Evolutionary conservation across 495 filamentous ascomycete species (phyloP).

Genomic region (Echria macrotheca): DNA sequence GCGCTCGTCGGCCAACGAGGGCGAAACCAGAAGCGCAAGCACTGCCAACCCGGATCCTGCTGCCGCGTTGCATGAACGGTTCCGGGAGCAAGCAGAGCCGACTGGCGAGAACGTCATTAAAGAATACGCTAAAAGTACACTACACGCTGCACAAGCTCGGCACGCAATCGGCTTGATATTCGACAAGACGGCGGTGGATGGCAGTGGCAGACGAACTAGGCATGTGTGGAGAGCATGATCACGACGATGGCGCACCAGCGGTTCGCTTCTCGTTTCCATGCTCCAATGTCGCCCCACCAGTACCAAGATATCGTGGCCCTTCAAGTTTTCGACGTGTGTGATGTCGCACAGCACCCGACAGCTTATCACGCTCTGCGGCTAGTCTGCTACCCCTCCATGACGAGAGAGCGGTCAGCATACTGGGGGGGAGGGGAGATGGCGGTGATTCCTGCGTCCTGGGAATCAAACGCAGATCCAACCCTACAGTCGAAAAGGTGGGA

Average conservation of each 20-base stretch:
- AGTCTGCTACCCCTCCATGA: slow-evolving; percentile 14
- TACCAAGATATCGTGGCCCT: neutral
- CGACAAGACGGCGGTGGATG: too few species aligned
- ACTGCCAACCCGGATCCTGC: neutral
- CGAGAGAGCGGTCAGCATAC: slow-evolving; percentile 11
- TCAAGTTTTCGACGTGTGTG: neutral
- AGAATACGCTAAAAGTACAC: neutral
- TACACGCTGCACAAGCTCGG: too few species aligned
- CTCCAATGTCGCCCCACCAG: neutral
- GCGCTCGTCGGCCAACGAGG: too few species aligned
- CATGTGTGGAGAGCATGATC: slow-evolving; percentile 3
- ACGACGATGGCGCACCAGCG: neutral
- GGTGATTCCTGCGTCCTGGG: neutral
- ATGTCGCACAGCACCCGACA: neutral
- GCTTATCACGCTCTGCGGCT: slow-evolving; percentile 6
- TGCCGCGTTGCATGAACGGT: slow-evolving; percentile 6
- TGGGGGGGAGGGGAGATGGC: neutral
- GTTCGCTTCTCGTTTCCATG: slow-evolving; percentile 5
- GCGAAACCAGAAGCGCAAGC: slow-evolving; percentile 4
- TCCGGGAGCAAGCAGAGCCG: too few species aligned
- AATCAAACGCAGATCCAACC: slow-evolving; percentile 22
- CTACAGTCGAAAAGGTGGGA: slow-evolving; percentile 7
- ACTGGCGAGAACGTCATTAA: too few species aligned
- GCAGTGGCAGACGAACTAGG: too few species aligned
- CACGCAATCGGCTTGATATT: neutral